Evolutionary conservation across 2,329 filamentous ascomycete species (phyloP).

Genomic region (Biscogniauxia sp.): DNA sequence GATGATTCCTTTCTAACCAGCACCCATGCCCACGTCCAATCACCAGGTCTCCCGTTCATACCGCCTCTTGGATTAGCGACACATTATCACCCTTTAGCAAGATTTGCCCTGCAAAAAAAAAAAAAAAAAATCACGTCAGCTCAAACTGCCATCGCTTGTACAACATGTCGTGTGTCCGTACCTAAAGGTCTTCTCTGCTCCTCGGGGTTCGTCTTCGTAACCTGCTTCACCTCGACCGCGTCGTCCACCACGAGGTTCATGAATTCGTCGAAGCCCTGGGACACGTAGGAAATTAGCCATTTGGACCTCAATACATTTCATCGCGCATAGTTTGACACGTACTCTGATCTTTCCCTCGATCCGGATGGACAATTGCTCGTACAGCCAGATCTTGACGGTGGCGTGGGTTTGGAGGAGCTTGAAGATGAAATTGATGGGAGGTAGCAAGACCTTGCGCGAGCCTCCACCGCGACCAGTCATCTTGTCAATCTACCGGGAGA

Average conservation of each 20-base stretch:
- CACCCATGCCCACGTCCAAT: constrained; percentile 23
- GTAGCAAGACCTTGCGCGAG: constrained; percentile 58
- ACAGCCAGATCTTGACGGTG: constrained; percentile 92
- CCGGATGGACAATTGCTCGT: constrained; percentile 89
- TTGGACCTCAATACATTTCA: neutral
- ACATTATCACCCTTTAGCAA: constrained; percentile 68
- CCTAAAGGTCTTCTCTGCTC: constrained; percentile 78
- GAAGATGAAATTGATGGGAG: constrained; percentile 82
- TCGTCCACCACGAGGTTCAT: constrained; percentile 98
- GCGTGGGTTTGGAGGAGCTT: constrained; percentile 81
- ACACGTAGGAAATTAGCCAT: constrained; percentile 1
- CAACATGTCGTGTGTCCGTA: constrained; percentile 39
- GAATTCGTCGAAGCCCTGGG: constrained; percentile 94
- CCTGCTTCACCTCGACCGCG: constrained; percentile 84
- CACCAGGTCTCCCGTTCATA: constrained; percentile 27
- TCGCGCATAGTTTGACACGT: constrained; percentile 32
- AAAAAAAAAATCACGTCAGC: constrained; percentile 7
- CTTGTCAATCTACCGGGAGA: constrained; percentile 17
- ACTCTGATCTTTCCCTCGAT: constrained; percentile 97
- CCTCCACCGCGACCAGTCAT: constrained; percentile 62
- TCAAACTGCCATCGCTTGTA: neutral
- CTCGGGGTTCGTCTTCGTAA: constrained; percentile 73
- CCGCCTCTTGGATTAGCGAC: constrained; percentile 53
- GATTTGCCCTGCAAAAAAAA: constrained; percentile 52
- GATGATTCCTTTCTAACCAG: constrained; percentile 5